phyloP scores from a whole-genome alignment of 2,329 filamentous ascomycete genomes.

The Thelonectria blattea region DNA sequence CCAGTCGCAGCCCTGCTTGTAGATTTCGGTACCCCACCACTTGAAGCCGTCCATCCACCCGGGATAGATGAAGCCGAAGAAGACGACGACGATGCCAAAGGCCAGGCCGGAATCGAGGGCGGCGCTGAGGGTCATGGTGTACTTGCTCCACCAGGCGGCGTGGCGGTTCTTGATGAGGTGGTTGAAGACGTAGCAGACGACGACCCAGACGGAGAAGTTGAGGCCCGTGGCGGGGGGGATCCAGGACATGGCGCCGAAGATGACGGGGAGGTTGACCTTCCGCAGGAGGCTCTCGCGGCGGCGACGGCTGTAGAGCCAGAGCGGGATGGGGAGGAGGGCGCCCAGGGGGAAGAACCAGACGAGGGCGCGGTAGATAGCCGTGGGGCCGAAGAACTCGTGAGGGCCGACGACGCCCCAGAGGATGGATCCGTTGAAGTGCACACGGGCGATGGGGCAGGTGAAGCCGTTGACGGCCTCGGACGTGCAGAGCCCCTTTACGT shows the following conservation, averaged over 20 bases:
- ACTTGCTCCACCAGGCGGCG: slow-evolving; percentile 85
- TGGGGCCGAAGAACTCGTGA: slow-evolving; percentile 78
- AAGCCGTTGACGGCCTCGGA: slow-evolving; percentile 83
- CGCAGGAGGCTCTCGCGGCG: slow-evolving; percentile 68
- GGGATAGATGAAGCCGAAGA: slow-evolving; percentile 86
- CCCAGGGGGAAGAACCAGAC: slow-evolving; percentile 85
- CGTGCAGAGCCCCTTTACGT: slow-evolving; percentile 80
- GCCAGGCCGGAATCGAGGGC: slow-evolving; percentile 84
- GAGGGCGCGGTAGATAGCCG: slow-evolving; percentile 75
- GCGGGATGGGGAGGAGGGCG: slow-evolving; percentile 72
- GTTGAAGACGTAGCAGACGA: slow-evolving; percentile 88
- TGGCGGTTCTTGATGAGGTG: slow-evolving; percentile 72
- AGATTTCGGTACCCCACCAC: slow-evolving; percentile 91
- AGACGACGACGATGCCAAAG: slow-evolving; percentile 81
- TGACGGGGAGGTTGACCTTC: slow-evolving; percentile 81
- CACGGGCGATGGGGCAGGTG: slow-evolving; percentile 83
- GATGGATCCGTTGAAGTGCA: slow-evolving; percentile 90
- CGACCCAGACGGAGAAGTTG: slow-evolving; percentile 86
- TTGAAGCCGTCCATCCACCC: slow-evolving; percentile 74
- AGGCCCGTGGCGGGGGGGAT: slow-evolving; percentile 86
- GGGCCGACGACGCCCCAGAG: slow-evolving; percentile 90
- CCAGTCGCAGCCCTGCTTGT: slow-evolving; percentile 87
- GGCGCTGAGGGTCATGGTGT: slow-evolving; percentile 86
- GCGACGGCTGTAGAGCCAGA: slow-evolving; percentile 74
- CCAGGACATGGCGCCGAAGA: slow-evolving; percentile 84